phyloP scores from a whole-genome alignment of 805 yeast species.

The Wickerhamiella spandovensis region DNA sequence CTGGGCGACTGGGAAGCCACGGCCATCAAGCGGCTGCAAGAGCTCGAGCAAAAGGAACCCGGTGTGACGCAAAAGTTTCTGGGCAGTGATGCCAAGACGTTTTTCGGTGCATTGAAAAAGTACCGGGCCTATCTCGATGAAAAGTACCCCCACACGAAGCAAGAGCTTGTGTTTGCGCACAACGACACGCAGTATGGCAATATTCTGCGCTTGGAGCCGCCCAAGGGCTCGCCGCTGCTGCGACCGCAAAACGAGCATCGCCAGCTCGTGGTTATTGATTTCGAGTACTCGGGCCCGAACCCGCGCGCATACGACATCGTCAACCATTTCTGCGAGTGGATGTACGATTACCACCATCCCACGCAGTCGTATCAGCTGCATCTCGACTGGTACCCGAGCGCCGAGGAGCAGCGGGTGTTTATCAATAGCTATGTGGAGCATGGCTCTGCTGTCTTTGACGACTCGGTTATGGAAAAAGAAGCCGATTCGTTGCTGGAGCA shows the following conservation, averaged over 20 bases:
- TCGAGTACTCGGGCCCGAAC: conserved; percentile 89
- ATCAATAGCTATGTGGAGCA: conserved; percentile 64
- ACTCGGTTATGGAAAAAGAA: conserved; percentile 29
- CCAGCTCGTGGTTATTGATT: conserved; percentile 84
- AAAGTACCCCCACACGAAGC: conserved; percentile 32
- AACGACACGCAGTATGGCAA: conserved; percentile 97
- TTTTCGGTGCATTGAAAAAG: conserved; percentile 33
- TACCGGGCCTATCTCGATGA: conserved; percentile 53
- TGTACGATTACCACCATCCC: conserved; percentile 75
- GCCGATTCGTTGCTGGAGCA: conserved; percentile 49
- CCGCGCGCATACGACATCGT: conserved; percentile 81
- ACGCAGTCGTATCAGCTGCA: conserved; percentile 42
- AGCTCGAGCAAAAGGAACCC: conserved; percentile 27
- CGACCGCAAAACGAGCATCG: conserved; percentile 42
- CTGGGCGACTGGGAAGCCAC: conserved; percentile 58
- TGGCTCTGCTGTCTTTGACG: conserved; percentile 23
- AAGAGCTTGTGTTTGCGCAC: conserved; percentile 69
- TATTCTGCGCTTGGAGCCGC: conserved; percentile 46
- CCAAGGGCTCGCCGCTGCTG: conserved; percentile 37
- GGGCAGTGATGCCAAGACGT: conserved; percentile 23
- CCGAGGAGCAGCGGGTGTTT: conserved; percentile 55
- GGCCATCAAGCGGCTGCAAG: conserved; percentile 32
- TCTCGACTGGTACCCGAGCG: conserved; percentile 47
- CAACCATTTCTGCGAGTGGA: conserved; percentile 94
- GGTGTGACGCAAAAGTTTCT: conserved; percentile 15